Percentiles rank a stretch among this genome's conserved stretches.
These are phyloP conservation scores for Sordaria brevicollis DNA, from an alignment of 495 filamentous ascomycete genomes.

Conservation along the genomic window DNA sequence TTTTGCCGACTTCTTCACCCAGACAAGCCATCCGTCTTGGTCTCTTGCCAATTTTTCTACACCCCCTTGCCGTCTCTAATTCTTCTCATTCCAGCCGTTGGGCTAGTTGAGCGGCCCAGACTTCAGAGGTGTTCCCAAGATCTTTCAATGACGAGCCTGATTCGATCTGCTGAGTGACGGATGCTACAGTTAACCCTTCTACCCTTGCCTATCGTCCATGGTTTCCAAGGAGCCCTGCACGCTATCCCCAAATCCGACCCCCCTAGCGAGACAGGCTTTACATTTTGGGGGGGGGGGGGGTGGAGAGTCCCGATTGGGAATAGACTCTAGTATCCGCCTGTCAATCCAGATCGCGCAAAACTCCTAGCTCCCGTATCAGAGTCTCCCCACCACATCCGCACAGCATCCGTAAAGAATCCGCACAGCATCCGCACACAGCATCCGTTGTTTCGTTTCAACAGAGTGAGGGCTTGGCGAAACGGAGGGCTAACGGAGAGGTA, in stretches of 20 bases:
- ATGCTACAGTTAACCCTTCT: neutral
- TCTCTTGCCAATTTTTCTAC: neutral
- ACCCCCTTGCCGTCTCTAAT: neutral
- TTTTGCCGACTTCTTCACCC: neutral
- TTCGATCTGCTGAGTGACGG: neutral
- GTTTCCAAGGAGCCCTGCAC: neutral
- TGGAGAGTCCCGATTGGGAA: neutral
- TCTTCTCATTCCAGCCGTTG: neutral
- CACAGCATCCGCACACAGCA: neutral
- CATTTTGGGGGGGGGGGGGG: neutral
- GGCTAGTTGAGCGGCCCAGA: neutral
- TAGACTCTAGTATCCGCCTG: neutral
- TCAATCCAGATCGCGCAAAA: neutral
- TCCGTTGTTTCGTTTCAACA: neutral
- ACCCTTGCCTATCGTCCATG: no score
- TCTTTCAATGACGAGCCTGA: neutral
- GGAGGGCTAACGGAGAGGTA: neutral
- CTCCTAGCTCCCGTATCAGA: neutral
- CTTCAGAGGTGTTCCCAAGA: neutral
- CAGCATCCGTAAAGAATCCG: neutral
- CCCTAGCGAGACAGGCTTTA: neutral
- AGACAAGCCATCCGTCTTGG: neutral
- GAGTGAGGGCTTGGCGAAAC: neutral
- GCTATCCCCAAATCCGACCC: neutral
- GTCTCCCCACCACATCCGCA: neutral